Evolutionary conservation across 2,329 filamentous ascomycete genomes (phyloP).

Genomic region (Epichloe brachyelytri): DNA sequence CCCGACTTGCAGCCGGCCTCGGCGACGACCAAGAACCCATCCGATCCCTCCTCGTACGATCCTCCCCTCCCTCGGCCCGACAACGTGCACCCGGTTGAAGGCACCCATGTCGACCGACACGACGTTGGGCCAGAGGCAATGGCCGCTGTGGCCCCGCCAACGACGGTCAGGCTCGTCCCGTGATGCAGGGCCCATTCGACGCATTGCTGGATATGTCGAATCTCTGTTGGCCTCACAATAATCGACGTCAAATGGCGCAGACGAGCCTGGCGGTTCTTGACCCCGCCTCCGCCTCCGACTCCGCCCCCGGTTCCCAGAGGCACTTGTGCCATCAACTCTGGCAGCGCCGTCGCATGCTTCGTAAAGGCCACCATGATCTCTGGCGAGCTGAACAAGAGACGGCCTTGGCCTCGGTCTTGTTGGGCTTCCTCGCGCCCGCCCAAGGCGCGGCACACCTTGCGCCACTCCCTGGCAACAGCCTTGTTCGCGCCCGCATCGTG

Average conservation of each 20-base stretch:
- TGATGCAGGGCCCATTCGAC: slow-evolving; percentile 38
- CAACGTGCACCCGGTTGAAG: slow-evolving; percentile 37
- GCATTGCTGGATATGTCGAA: slow-evolving; percentile 39
- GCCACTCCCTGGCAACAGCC: slow-evolving; percentile 29
- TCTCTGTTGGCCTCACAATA: slow-evolving; percentile 28
- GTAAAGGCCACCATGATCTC: slow-evolving; percentile 39
- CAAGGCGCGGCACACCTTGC: slow-evolving; percentile 36
- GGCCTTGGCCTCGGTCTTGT: slow-evolving; percentile 12
- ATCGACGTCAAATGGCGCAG: slow-evolving; percentile 29
- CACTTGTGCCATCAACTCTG: slow-evolving; percentile 29
- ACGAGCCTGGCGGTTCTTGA: slow-evolving; percentile 42
- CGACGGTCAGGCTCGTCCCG: slow-evolving; percentile 19
- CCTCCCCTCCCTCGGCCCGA: slow-evolving; percentile 8
- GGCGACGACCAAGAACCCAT: slow-evolving; percentile 30
- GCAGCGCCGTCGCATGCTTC: slow-evolving; percentile 17
- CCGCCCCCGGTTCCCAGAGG: slow-evolving; percentile 13
- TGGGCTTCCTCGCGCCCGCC: slow-evolving; percentile 24
- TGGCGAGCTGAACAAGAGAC: slow-evolving; percentile 34
- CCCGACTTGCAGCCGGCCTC: slow-evolving; percentile 42
- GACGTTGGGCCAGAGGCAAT: slow-evolving; percentile 40
- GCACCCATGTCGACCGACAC: slow-evolving; percentile 45
- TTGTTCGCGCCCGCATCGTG: slow-evolving; percentile 18
- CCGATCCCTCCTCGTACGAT: slow-evolving; percentile 5
- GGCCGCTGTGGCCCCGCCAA: slow-evolving; percentile 49
- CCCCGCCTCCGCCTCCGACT: slow-evolving; percentile 4